Evolutionary conservation across 1,139 yeast genomes (phyloP).

Genomic region (Nadsonia starkeyi-henricii): DNA sequence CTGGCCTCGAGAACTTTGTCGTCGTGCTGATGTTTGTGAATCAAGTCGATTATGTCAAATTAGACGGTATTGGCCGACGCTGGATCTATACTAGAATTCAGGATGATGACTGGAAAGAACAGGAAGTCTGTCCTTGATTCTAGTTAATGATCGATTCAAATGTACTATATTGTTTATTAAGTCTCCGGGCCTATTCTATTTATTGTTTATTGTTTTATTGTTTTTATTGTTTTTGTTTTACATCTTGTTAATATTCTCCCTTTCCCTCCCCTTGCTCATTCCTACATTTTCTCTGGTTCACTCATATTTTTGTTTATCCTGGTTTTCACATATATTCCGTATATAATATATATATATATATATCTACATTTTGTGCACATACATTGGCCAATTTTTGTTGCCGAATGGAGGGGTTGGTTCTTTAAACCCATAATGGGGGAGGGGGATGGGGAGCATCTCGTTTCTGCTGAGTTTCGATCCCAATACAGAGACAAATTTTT

Average conservation of each 20-base stretch:
- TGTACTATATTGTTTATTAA: not conserved
- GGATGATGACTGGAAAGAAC: conserved; percentile 58
- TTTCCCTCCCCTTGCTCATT: no score
- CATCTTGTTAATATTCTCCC: no score
- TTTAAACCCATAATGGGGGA: no score
- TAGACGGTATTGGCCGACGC: conserved; percentile 29
- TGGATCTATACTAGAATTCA: conserved; percentile 33
- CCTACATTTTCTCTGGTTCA: no score
- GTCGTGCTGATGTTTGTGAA: conserved; percentile 59
- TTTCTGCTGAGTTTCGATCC: no score
- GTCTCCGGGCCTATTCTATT: not conserved
- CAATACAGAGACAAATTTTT: no score
- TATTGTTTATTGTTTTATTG: not conserved
- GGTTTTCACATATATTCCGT: not conserved
- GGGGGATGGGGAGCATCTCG: no score
- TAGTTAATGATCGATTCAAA: not conserved
- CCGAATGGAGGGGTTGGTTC: no score
- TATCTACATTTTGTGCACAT: no score
- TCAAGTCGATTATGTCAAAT: conserved; percentile 55
- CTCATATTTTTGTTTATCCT: no score
- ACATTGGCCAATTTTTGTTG: no score
- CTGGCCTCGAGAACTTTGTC: conserved; percentile 57
- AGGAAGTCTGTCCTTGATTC: conserved; percentile 56
- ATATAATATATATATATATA: not conserved
- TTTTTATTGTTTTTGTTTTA: not conserved